phyloP scores from a whole-genome alignment of 371 early-diverging fungal species.

The Mortierella sp. region DNA sequence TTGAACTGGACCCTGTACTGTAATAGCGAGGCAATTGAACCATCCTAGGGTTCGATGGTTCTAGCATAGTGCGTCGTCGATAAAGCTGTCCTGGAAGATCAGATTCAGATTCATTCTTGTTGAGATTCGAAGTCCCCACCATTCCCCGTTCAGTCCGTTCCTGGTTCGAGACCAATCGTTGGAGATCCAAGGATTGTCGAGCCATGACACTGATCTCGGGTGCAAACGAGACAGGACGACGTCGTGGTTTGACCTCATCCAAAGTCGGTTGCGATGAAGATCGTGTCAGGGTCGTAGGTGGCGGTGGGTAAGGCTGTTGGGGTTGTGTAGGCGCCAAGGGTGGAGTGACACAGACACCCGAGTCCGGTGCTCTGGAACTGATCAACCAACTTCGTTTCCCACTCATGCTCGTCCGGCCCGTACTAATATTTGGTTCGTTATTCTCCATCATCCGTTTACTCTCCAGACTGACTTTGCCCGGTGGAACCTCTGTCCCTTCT shows the following conservation, averaged over 20 bases:
- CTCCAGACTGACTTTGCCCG: no score
- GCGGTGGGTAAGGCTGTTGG: conserved; percentile 1
- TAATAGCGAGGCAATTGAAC: conserved; percentile 22
- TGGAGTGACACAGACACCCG: conserved; percentile 1
- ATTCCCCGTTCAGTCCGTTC: conserved; percentile 20
- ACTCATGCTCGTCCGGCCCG: no score
- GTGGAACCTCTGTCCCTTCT: no score
- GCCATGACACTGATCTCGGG: not conserved
- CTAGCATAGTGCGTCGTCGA: conserved; percentile 39
- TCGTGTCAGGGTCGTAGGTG: conserved; percentile 13
- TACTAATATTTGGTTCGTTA: no score
- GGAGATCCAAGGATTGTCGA: conserved; percentile 43
- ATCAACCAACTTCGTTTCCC: no score
- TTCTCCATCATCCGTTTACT: no score
- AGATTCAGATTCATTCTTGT: conserved; percentile 29
- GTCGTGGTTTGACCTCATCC: conserved; percentile 13
- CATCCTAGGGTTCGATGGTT: conserved; percentile 12
- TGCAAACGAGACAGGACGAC: conserved; percentile 19
- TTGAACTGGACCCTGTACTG: conserved; percentile 17
- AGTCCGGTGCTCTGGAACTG: conserved; percentile 10
- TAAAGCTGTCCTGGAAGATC: conserved; percentile 31
- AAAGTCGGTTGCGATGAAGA: conserved; percentile 31
- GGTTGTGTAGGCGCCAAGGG: not conserved
- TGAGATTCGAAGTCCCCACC: not conserved
- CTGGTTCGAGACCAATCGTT: conserved; percentile 21